Conservation (phyloP, 805 yeast genomes). For the Candida maesae region DNA sequence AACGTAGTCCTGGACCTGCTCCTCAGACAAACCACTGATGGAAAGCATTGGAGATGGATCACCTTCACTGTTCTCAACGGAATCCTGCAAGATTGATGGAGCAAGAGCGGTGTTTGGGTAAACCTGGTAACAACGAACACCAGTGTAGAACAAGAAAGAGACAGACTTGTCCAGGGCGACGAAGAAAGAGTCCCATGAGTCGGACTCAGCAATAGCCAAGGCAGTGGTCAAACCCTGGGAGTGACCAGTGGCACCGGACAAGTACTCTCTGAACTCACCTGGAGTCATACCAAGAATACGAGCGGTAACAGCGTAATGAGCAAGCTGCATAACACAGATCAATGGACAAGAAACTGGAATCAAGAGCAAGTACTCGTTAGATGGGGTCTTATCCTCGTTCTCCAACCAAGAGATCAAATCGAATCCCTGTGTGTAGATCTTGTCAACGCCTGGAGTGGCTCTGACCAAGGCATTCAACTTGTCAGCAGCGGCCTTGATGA, state of each 20-base stretch:
- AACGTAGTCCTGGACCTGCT: conserved; percentile 75
- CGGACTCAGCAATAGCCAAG: conserved; percentile 77
- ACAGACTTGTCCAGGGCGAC: conserved; percentile 72
- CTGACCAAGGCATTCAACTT: conserved; percentile 66
- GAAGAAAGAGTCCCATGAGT: conserved; percentile 82
- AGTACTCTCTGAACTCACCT: conserved; percentile 70
- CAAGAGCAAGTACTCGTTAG: conserved; percentile 77
- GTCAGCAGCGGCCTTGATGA: conserved; percentile 65
- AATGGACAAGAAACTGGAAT: conserved; percentile 97
- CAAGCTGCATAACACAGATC: conserved; percentile 91
- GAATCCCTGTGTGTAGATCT: conserved; percentile 90
- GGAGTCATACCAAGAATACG: conserved; percentile 83
- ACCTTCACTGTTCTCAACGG: conserved; percentile 93
- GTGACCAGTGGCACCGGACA: conserved; percentile 82
- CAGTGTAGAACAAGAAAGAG: conserved; percentile 85
- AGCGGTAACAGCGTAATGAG: conserved; percentile 88
- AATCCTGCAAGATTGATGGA: conserved; percentile 88
- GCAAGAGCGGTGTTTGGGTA: conserved; percentile 94
- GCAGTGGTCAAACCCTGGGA: conserved; percentile 93
- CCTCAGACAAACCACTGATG: conserved; percentile 77
- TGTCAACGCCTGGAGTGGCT: conserved; percentile 72
- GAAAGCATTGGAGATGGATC: conserved; percentile 97
- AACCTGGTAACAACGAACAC: conserved; percentile 83
- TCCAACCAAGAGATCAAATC: conserved; percentile 86
- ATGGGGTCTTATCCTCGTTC: conserved; percentile 83